Percentiles rank a stretch among this genome's conserved stretches.
These are phyloP conservation scores for Zea luxurians DNA, from an alignment of 176 grass and related monocot species.

Conservation along the genomic window DNA sequence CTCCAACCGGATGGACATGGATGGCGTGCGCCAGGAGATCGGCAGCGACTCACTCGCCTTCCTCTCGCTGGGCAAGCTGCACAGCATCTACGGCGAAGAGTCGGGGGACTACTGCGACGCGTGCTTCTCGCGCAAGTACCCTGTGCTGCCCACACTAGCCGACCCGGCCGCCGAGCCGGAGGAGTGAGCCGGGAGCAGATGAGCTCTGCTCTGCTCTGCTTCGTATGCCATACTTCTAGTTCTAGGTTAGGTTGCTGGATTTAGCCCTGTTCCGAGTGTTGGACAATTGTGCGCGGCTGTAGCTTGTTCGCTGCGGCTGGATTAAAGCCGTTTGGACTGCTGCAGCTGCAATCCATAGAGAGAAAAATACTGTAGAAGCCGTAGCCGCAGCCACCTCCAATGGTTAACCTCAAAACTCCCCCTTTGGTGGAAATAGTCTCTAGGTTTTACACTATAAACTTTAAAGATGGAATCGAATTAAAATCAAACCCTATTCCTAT, in stretches of 20 bases:
- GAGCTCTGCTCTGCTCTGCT: slow-evolving; percentile 37
- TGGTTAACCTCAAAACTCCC: too few relatives aligned
- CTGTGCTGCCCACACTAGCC: slow-evolving; percentile 46
- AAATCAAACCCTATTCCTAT: too few relatives aligned
- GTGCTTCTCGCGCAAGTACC: slow-evolving; percentile 69
- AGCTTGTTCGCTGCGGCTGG: too few relatives aligned
- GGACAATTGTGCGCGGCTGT: slow-evolving; percentile 11
- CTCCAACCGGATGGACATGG: slow-evolving; percentile 59
- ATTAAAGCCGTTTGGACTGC: too few relatives aligned
- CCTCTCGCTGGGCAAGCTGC: slow-evolving; percentile 58
- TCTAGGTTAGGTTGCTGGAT: background rate
- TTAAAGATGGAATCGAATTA: too few relatives aligned
- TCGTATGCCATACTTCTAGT: slow-evolving; percentile 15
- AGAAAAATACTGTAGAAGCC: too few relatives aligned
- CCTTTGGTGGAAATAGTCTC: too few relatives aligned
- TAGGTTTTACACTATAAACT: too few relatives aligned
- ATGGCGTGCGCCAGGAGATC: slow-evolving; percentile 55
- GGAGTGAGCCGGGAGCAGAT: slow-evolving; percentile 31
- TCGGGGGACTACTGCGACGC: slow-evolving; percentile 56
- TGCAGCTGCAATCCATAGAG: too few relatives aligned
- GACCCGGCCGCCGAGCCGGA: slow-evolving; percentile 40
- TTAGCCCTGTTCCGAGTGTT: background rate
- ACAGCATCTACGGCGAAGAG: slow-evolving; percentile 48
- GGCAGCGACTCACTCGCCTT: slow-evolving; percentile 67
- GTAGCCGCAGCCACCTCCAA: too few relatives aligned